phyloP scores from a whole-genome alignment of 2,329 filamentous ascomycete genomes.

The Myriosclerotinia duriaeana region DNA sequence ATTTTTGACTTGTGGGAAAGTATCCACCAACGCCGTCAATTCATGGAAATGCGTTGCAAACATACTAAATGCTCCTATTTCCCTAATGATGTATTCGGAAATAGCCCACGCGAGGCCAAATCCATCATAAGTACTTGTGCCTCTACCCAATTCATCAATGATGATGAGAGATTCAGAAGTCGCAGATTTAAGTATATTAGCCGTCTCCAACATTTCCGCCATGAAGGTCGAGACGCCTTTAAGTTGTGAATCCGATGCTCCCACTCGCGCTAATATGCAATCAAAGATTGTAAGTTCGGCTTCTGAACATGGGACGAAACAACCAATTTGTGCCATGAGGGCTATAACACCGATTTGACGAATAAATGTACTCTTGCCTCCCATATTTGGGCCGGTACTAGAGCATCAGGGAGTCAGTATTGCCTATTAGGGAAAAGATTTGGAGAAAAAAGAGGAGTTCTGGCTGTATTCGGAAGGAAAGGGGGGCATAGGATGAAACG shows the following conservation, averaged over 20 bases:
- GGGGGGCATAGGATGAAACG: too few relatives aligned
- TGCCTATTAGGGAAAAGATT: too few relatives aligned
- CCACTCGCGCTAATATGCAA: slow-evolving; percentile 92
- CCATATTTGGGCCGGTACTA: slow-evolving; percentile 92
- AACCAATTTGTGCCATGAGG: slow-evolving; percentile 94
- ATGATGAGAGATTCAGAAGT: slow-evolving; percentile 96
- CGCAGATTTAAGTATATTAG: slow-evolving; percentile 96
- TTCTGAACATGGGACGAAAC: slow-evolving; percentile 88
- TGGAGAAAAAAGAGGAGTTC: too few relatives aligned
- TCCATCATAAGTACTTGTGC: slow-evolving; percentile 96
- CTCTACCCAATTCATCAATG: slow-evolving; percentile 94
- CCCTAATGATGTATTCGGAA: slow-evolving; percentile 92
- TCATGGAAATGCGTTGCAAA: slow-evolving; percentile 99
- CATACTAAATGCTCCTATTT: slow-evolving; percentile 90
- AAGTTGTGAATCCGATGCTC: slow-evolving; percentile 92
- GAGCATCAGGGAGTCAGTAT: too few relatives aligned
- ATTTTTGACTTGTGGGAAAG: slow-evolving; percentile 85
- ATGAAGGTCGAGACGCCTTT: slow-evolving; percentile 99
- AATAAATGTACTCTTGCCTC: slow-evolving; percentile 97
- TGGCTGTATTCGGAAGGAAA: too few relatives aligned
- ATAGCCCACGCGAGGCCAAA: slow-evolving; percentile 99
- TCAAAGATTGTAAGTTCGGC: slow-evolving; percentile 96
- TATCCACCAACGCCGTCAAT: slow-evolving; percentile 84
- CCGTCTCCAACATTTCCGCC: slow-evolving; percentile 99
- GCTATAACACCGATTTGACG: slow-evolving; percentile 96